A percentile compares a stretch with the other conserved stretches of the same genome.
phyloP scores from a whole-genome alignment of 495 filamentous ascomycete species.

The Xylaria venustula region DNA sequence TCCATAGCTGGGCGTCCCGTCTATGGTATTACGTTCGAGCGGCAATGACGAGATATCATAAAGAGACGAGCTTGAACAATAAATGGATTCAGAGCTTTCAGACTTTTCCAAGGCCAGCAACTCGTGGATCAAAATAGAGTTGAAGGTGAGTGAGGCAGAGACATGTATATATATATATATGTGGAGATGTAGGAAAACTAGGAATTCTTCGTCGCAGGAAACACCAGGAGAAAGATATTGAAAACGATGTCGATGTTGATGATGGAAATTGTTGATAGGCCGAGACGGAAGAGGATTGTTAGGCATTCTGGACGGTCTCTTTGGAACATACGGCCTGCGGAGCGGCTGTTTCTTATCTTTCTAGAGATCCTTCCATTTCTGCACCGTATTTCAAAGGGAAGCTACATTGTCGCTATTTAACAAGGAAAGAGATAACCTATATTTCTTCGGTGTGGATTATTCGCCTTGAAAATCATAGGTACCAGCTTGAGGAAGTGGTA shows the following conservation, averaged over 20 bases:
- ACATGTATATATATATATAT: neutral
- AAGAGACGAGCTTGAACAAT: neutral
- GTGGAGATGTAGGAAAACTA: constrained; percentile 2
- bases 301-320: no score
- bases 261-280: neutral
- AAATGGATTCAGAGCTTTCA: neutral
- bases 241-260: neutral
- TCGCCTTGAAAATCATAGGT: no score
- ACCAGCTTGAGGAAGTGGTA: no score
- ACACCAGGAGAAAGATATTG: neutral
- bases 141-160: neutral
- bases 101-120: neutral
- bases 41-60: neutral
- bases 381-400: neutral
- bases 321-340: neutral
- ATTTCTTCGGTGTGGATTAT: no score
- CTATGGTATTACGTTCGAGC: neutral
- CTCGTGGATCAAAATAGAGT: neutral
- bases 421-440: neutral
- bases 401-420: neutral
- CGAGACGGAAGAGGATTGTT: neutral
- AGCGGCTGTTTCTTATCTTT: neutral
- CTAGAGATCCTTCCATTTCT: neutral
- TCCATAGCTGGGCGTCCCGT: neutral
- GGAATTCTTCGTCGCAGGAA: neutral